Base-by-base conservation (phyloP, 495 filamentous ascomycete genomes). In the Mycothermus thermophilus region DNA sequence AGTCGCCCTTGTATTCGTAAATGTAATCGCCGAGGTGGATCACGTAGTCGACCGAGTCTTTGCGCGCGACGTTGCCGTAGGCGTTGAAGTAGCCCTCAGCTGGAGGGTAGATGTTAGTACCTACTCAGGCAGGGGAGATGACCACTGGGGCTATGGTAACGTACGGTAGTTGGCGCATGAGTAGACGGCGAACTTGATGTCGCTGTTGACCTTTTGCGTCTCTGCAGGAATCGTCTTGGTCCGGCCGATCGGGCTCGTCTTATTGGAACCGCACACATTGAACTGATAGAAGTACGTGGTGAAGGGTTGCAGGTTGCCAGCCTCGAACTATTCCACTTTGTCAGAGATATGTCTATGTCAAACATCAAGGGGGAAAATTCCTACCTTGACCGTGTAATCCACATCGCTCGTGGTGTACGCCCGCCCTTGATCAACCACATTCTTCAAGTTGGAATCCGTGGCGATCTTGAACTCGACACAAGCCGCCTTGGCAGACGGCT, bases 1-100 rank as follows among this genome's bases (percentile, higher is more conserved):
- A 54, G 33, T 68, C 44, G 17, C 67, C 70, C 32, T 56, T 51
- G 41, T 70, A 72, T 47, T 82, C 75, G 48, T 82, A 79, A 49
- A 79, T 77, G 48, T 79, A 80, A 47, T 82, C 77, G 14, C 74
- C 74, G 9, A 79, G 60, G 45, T 77, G 72, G 30, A 78, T 37
- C 38, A 79, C 67, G 51, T 73, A 80, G 50, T 82, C 75, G 9
- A 77, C 71, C 14, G 65, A 66, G 40, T 80, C 75, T 44, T 80
- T 80, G 33, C 74, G 66, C 3, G 62, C 77, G 4, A 70, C 55
- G 41, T 80, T 80, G 15, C 74, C 74, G 48, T 64, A 81, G 3
- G 72, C 71, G 39, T 77, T 79, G 57, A 76, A 76, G 42, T 67
- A 77, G 0, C 60, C 60, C 30, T 54, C 55, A 0, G 60, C 58